Conservation (phyloP, 2,329 filamentous ascomycete genomes). For the Madurella fahalii region DNA sequence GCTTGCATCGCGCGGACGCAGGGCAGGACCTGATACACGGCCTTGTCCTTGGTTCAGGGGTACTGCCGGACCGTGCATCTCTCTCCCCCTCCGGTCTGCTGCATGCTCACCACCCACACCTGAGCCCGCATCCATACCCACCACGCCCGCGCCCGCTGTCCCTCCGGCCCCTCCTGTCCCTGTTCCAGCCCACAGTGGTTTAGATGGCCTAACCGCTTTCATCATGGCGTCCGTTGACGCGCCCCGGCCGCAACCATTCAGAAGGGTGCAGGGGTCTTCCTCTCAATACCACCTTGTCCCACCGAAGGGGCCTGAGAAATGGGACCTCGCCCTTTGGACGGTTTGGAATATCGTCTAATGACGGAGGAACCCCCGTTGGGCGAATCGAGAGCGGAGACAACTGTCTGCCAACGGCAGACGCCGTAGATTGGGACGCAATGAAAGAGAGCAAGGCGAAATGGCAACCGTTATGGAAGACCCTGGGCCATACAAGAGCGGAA, state of each 20-base stretch:
- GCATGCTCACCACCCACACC: conserved; percentile 7
- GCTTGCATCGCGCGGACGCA: conserved; percentile 30
- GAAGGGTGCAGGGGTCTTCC: conserved; percentile 10
- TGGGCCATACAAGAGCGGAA: conserved; percentile 19
- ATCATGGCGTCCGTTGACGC: conserved; percentile 30
- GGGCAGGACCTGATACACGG: conserved; percentile 35
- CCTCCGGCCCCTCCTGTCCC: conserved; percentile 22
- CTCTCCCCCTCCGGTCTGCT: conserved; percentile 19
- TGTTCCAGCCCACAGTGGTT: conserved; percentile 23
- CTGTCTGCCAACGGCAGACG: conserved; percentile 10
- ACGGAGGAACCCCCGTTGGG: conserved; percentile 16
- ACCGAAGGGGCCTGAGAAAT: conserved; percentile 4
- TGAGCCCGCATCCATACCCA: conserved; percentile 10
- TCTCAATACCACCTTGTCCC: conserved; percentile 7
- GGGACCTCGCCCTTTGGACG: conserved; percentile 7
- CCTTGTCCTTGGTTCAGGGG: conserved; percentile 27
- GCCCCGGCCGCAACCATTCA: conserved; percentile 17
- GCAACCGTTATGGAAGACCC: conserved; percentile 16
- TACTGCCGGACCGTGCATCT: conserved; percentile 28
- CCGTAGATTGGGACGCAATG: conserved; percentile 5
- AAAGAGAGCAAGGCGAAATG: conserved; percentile 9
- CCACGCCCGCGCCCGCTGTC: conserved; percentile 11
- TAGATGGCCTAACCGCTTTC: conserved; percentile 33
- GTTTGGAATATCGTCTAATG: conserved; percentile 26
- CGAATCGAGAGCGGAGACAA: conserved; percentile 22